Conservation (phyloP, 164 flowering plant genomes). For the Tinospora cordifolia region DNA sequence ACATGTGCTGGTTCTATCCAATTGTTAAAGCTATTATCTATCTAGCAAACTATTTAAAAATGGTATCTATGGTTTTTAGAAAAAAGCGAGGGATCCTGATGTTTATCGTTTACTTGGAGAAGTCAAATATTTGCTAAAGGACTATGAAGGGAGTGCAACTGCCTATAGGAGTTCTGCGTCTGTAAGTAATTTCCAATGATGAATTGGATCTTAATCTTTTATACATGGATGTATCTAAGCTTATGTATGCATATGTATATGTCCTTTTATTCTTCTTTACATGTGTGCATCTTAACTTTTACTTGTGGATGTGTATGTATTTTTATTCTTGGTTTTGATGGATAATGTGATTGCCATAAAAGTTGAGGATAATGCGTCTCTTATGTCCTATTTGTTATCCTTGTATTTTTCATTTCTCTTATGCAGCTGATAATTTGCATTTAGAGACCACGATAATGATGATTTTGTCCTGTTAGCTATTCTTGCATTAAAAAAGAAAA, state of each 20-base stretch:
- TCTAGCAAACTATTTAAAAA: background rate
- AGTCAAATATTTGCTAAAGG: conserved; percentile 75
- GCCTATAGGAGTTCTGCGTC: conserved; percentile 58
- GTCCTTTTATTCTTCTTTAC: background rate
- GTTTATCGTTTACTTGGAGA: conserved; percentile 87
- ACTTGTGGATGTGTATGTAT: background rate
- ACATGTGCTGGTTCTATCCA: background rate
- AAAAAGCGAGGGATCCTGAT: conserved; percentile 62
- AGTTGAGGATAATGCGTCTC: background rate
- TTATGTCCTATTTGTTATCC: too few relatives aligned
- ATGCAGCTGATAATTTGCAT: too few relatives aligned
- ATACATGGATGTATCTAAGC: background rate
- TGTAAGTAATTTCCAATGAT: conserved; percentile 31
- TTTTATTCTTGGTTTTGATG: background rate
- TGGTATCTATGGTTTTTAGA: conserved; percentile 30
- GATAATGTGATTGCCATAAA: background rate
- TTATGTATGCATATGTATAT: background rate
- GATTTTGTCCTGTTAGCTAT: too few relatives aligned
- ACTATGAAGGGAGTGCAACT: conserved; percentile 73
- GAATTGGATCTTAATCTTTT: background rate
- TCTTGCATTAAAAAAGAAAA: too few relatives aligned
- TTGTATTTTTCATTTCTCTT: too few relatives aligned
- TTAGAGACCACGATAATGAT: too few relatives aligned
- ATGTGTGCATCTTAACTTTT: background rate
- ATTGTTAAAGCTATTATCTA: background rate